Base-by-base conservation (phyloP, 495 filamentous ascomycete genomes). In the Trichocladium antarcticum region DNA sequence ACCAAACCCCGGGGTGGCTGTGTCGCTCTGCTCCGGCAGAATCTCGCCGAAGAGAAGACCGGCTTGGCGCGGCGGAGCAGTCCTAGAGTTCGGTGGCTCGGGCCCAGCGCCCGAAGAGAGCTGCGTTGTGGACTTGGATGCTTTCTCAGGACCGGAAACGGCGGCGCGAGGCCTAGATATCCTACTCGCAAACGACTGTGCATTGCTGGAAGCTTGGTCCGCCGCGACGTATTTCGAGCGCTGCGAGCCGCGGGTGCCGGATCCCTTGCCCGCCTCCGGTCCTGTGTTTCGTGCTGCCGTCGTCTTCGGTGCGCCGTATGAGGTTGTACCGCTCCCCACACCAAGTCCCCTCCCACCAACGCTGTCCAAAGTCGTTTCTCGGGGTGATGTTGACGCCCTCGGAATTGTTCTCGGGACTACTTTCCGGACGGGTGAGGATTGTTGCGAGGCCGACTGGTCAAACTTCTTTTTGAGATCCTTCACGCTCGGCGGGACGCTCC, bases 381-480 rank as follows among this genome's bases (percentile, higher is more conserved):
- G 59, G 47, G 50, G 47, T 49, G 63, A 43, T 8, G 6, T 14
- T 4, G 10, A 5, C 12, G 34, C 4, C 15, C 15, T 14, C 10
- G 34, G 17, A 40, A 27, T 4, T 32, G 14, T 56, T 46, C 60
- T 66, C 47, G 64, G 39, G 35, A 54, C 29, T 16, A 58, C 36
- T 59, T 69, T 74, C 38, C 62, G 64, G 28, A 47, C 20, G 22
- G 60, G 41, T 2, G 52, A 42, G 24, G 37, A 15, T 19, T 57
- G 42, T 10, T 44, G 50, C 4, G 62, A 49, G 5, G 47, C 29
- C 11, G 59, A 53, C 48, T 68, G 68, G 58, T 79, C 73, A 51
- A 79, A 79, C 42, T 65, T 72, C 55, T 71, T 74, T 55, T 71
- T 70, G 36, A 77, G 60, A 57, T 79, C 74, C 58, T 73, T 75